Evolutionary conservation across 495 filamentous ascomycete species (phyloP).

Genomic region (Usnea hakonensis): DNA sequence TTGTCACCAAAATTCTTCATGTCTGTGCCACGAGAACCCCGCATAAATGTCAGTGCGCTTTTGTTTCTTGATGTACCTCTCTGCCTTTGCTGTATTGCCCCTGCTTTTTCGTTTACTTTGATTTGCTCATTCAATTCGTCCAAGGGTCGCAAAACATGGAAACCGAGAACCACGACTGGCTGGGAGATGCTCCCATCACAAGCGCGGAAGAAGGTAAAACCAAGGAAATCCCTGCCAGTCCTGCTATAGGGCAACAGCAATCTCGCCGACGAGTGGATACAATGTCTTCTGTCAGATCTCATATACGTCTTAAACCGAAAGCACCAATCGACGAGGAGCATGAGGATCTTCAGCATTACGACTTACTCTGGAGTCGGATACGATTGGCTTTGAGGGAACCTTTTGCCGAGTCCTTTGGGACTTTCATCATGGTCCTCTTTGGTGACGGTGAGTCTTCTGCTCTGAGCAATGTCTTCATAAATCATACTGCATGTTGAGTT

Average conservation of each 20-base stretch:
- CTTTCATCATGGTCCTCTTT: conserved; percentile 56
- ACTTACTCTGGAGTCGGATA: conserved; percentile 42
- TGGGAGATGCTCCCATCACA: not conserved
- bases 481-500: conserved; percentile 28
- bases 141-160: not conserved
- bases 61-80: not conserved
- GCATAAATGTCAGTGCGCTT: not conserved
- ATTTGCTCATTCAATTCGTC: not conserved
- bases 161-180: conserved; percentile 5
- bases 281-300: conserved; percentile 17
- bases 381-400: conserved; percentile 44
- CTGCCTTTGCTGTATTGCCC: not conserved
- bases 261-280: conserved; percentile 8
- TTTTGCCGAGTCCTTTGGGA: conserved; percentile 57
- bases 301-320: conserved; percentile 15
- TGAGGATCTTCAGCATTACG: conserved; percentile 25
- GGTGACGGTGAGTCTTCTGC: conserved; percentile 42
- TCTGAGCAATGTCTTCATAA: conserved; percentile 39
- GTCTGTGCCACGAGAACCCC: not conserved
- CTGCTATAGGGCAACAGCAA: conserved; percentile 1
- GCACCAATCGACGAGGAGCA: conserved; percentile 20
- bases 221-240: not conserved
- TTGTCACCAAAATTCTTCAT: not conserved
- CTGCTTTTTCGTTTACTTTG: not conserved
- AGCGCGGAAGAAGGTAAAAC: not conserved